Evolutionary conservation across 2,329 filamentous ascomycete genomes (phyloP), one percentile per base, ranked within the genome.

Genomic region (Fusarium scirpi): DNA sequence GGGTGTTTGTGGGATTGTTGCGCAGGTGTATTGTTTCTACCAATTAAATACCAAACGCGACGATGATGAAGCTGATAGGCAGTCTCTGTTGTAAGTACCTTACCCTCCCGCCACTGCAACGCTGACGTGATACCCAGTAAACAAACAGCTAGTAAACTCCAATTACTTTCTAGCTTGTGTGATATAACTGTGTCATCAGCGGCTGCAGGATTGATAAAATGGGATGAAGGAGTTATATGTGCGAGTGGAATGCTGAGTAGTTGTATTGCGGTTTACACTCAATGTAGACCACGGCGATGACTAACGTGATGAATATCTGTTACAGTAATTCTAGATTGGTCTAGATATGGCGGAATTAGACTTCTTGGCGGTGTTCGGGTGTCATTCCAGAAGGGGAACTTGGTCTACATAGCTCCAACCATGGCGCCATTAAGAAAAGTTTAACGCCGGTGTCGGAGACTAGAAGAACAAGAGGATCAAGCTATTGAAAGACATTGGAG

Each of bases 171-270:
- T 25, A 32, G 63, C 6, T 2, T 63, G 0, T 68, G 52, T 47
- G 64, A 68, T 13, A 25, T 68, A 20, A 48, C 58, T 3, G 53
- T 68, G 12, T 67, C 63, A 20, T 67, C 63, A 38, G 58, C 38
- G 18, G 58, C 64, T 40, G 51, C 63, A 20, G 58, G 63, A 6
- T 8, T 67, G n/a, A n/a, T 57, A 27, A 22, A 43, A 30, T 58
- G 49, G 63, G 44, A 58, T 29, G 62, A 67, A 40, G 63, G 65
- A 15, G 30, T 62, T 10, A 25, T 67, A 20, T 62, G 58, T 4
- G 24, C 27, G 1, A 57, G 65, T 24, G 65, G 65, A 12, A 41
- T 63, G 63, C 11, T 67, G 18, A 58, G 57, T 18, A 68, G 64
- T 52, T 29, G 49, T 13, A 45, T 68, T 16, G 58, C 47, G 9